Percentiles rank a stretch among this genome's conserved stretches.
Conservation (phyloP, 2,329 filamentous ascomycete species). For the Pezizomycotina sp. region DNA sequence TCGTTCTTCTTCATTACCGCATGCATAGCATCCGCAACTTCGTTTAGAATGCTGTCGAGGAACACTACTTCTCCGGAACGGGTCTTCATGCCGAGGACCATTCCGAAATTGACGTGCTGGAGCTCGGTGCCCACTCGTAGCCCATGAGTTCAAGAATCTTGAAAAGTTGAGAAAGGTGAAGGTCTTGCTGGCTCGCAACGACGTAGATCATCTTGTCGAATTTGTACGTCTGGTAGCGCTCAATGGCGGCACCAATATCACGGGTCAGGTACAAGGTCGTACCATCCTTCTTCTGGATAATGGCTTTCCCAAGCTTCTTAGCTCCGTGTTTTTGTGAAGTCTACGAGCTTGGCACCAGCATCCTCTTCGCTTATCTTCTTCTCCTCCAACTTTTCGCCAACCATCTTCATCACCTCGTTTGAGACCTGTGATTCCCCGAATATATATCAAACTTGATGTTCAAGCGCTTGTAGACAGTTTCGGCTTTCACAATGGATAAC, state of each 20-base stretch:
- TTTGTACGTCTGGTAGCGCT: slow-evolving; percentile 42
- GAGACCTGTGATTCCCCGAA: slow-evolving; percentile 57
- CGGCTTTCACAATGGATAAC: slow-evolving; percentile 49
- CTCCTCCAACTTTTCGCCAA: slow-evolving; percentile 45
- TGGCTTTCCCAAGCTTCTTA: slow-evolving; percentile 52
- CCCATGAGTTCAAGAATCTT: slow-evolving; percentile 60
- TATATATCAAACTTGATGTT: slow-evolving; percentile 57
- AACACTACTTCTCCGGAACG: slow-evolving; percentile 61
- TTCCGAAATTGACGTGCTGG: slow-evolving; percentile 60
- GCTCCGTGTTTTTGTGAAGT: slow-evolving; percentile 52
- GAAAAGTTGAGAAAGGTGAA: slow-evolving; percentile 58
- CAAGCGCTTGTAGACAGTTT: slow-evolving; percentile 50
- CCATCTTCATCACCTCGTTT: slow-evolving; percentile 47
- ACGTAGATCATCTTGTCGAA: slow-evolving; percentile 74
- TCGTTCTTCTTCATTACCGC: slow-evolving; percentile 87
- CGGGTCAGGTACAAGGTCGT: slow-evolving; percentile 63
- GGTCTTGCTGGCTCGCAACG: slow-evolving; percentile 53
- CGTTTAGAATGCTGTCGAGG: slow-evolving; percentile 53
- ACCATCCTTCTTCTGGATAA: slow-evolving; percentile 57
- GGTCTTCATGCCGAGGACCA: slow-evolving; percentile 55
- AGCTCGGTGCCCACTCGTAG: slow-evolving; percentile 48
- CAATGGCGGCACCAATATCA: slow-evolving; percentile 58
- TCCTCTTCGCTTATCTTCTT: slow-evolving; percentile 51
- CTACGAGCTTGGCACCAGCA: slow-evolving; percentile 54
- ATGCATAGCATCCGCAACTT: slow-evolving; percentile 90